A percentile compares a stretch with the other conserved stretches of the same genome.
phyloP scores from a whole-genome alignment of 176 grass and related monocot genomes.

The Dactylis glomerata region DNA sequence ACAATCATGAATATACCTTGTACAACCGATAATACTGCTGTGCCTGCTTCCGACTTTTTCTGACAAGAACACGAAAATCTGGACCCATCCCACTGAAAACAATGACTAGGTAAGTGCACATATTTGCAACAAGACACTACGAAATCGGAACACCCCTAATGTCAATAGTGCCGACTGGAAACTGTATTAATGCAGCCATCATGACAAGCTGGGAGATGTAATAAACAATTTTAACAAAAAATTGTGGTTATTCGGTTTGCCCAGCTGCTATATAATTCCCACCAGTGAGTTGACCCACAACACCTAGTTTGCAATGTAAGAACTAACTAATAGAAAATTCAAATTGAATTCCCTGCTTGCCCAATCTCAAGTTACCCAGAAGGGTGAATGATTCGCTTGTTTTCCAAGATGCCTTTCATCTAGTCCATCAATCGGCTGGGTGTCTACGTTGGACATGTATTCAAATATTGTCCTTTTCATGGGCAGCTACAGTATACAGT shows the following conservation, averaged over 20 bases:
- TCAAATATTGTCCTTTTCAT: background rate
- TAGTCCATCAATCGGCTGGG: background rate
- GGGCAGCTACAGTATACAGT: background rate
- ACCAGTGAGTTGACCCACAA: background rate
- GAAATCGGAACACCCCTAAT: background rate
- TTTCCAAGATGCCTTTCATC: background rate
- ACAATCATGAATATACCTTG: slow-evolving; percentile 44
- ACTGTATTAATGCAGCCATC: background rate
- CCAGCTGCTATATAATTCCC: background rate
- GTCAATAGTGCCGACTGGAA: background rate
- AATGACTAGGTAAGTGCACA: slow-evolving; percentile 25
- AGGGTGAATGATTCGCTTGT: background rate
- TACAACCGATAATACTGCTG: slow-evolving; percentile 87
- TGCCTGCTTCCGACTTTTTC: slow-evolving; percentile 82
- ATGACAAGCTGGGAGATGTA: background rate
- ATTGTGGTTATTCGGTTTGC: background rate
- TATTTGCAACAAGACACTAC: background rate
- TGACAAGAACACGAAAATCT: slow-evolving; percentile 80
- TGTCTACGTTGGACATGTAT: background rate
- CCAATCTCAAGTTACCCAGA: background rate
- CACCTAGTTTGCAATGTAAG: background rate
- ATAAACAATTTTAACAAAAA: background rate
- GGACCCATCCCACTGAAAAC: slow-evolving; percentile 89
- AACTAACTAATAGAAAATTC: background rate
- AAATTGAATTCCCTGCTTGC: background rate